Percentiles rank a stretch among this genome's conserved stretches.
phyloP scores from a whole-genome alignment of 148 eudicot genomes.

The Spergularia marina region DNA sequence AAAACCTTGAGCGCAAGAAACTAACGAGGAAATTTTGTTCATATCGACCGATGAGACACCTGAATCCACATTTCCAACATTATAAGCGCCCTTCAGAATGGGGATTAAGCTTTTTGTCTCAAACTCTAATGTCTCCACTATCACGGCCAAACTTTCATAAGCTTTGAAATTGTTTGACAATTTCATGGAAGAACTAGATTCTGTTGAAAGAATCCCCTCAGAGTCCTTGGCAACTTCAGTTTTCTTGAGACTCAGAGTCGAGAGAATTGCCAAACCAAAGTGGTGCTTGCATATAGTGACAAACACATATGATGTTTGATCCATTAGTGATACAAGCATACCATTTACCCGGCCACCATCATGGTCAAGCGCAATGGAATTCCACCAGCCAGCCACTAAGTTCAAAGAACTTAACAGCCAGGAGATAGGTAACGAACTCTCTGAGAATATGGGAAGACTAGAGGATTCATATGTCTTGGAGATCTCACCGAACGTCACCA shows the following conservation, averaged over 20 bases:
- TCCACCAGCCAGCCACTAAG: conserved; percentile 36
- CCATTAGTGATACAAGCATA: conserved; percentile 58
- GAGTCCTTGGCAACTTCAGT: conserved; percentile 13
- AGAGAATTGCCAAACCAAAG: conserved; percentile 34
- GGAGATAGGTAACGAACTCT: conserved; percentile 40
- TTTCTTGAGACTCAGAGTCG: conserved; percentile 22
- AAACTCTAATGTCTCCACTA: conserved; percentile 51
- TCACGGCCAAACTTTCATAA: conserved; percentile 33
- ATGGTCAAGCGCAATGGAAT: conserved; percentile 33
- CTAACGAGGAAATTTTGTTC: conserved; percentile 40
- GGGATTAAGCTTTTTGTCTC: conserved; percentile 30
- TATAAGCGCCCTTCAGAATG: conserved; percentile 25
- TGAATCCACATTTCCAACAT: conserved; percentile 19
- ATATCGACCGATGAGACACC: conserved; percentile 26
- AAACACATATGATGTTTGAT: conserved; percentile 72
- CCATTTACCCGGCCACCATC: conserved; percentile 31
- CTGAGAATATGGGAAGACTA: conserved; percentile 32
- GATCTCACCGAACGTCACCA: conserved; percentile 45
- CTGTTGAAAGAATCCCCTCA: conserved; percentile 14
- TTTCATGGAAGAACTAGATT: conserved; percentile 20
- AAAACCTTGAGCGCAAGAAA: conserved; percentile 70
- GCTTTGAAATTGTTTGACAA: conserved; percentile 30
- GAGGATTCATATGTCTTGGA: conserved; percentile 34
- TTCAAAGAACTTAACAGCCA: conserved; percentile 71
- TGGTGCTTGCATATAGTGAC: conserved; percentile 51